Evolutionary conservation across 169 alveolate genomes (phyloP), one percentile per base, ranked within the genome.

Genomic region (Amoebophrya sp.): DNA sequence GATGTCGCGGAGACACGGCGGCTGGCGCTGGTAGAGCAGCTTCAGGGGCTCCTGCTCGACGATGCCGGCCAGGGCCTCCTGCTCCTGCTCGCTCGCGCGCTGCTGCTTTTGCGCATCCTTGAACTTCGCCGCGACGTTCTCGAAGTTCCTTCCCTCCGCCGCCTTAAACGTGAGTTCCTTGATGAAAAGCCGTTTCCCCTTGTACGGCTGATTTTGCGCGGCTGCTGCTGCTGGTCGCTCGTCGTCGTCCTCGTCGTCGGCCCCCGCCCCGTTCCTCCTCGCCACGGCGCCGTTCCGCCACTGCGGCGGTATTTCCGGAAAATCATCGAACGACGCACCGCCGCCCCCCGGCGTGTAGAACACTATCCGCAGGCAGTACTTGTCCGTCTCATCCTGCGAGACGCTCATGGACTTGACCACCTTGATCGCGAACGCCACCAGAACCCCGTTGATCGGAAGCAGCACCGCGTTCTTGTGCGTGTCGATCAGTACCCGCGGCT

Each of bases 51-150:
- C 99, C 91, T 97, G 98, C 88, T 96, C 97, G 2, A 96, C 97
- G 41, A 96, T 88, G n/a, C 96, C 95, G 90, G 95, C 95, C 91
- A 93, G 96, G 91, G 96, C 97, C 88, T 93, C 96, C 26, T 96
- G 96, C 91, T 97, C 99, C 48, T 94, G 95, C 58, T 97, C 99
- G 78, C 97, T 94, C 88, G 96, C 96, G 92, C 96, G 97, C 70
- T 95, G 96, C 91, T 95, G 96, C 92, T 97, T 97, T 69, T 96
- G 95, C 90, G 97, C 96, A 18, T 98, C 99, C 94, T 97, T 98
- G 69, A 98, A 69, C 42, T 70, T 40, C 38, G 45, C 20, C 16
- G 48, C 43, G 7, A 50, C 43, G 38, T 67, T 42, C 78, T 95
- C 96, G 31, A 95, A 69, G 89, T 95, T 96, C 91, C 93, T 95